Evolutionary conservation across 2,329 filamentous ascomycete species (phyloP), one percentile per base, ranked within the genome.

Genomic region (Aureobasidium sp.): DNA sequence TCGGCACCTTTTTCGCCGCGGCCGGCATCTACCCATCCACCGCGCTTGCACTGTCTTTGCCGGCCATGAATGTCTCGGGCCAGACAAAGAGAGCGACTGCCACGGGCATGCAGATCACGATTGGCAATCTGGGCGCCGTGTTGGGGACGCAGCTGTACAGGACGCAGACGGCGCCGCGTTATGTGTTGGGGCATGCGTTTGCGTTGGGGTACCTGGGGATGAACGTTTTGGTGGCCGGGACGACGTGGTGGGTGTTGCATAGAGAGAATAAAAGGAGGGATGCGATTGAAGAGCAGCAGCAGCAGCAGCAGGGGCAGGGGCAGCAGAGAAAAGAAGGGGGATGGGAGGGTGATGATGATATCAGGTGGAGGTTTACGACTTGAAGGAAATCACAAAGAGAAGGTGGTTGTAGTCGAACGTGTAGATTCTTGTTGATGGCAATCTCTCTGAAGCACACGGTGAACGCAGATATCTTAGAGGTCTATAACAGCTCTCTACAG

Each of bases 81-180:
- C 83, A 86, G 66, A 85, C 82, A 0, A 88, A 88, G 66, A 74
- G 84, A 1, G 81, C 80, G 1, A 80, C 83, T 3, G 81, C 80
- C 2, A 86, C 83, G 42, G 84, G 80, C 0, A 80, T 88, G 77
- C 83, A 86, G 60, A 86, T 88, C 54, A 83, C 79, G 8, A 82
- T 88, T 47, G 85, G 84, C 0, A 87, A 86, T 58, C 63, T 84
- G 1, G 84, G 84, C 0, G 83, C 82, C 0, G 81, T 87, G 0
- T 60, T 88, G 21, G 84, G 84, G 0, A 88, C 84, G 1, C 84
- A 88, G 66, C 64, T 88, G 1, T 88, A 88, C 64, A 73, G 84
- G 2, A 71, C 75, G 0, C 70, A 74, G 1, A 79, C 81, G 24
- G 78, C 75, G 0, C 85, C 84, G 1, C 70, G 81, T 27, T 88